These are phyloP conservation scores for Rhododendron kiyosumense DNA, from an alignment of 148 eudicot genomes.

Conservation along the genomic window DNA sequence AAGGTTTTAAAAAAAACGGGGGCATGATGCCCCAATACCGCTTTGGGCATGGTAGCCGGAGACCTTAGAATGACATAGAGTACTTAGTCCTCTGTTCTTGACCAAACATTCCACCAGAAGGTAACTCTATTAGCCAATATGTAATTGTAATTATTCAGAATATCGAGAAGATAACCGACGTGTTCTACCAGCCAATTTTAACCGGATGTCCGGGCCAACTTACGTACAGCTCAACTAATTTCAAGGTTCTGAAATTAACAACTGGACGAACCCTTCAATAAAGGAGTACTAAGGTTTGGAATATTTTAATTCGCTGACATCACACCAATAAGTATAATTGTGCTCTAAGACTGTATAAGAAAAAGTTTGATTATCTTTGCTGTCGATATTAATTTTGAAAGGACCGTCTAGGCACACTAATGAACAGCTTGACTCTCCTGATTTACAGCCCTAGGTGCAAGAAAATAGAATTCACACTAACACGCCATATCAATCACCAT, in stretches of 20 bases:
- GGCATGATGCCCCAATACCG: too few species aligned
- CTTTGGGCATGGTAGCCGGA: too few species aligned
- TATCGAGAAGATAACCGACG: background rate
- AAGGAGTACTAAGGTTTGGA: background rate
- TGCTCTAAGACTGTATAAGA: background rate
- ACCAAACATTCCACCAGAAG: too few species aligned
- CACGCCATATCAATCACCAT: background rate
- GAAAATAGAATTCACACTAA: background rate
- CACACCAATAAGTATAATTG: background rate
- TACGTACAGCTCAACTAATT: too few species aligned
- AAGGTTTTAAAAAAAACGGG: too few species aligned
- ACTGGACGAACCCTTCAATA: too few species aligned
- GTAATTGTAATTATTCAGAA: too few species aligned
- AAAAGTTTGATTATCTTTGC: background rate
- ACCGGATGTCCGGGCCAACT: too few species aligned
- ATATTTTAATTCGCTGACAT: background rate
- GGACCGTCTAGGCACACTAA: background rate
- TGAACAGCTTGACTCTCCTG: background rate
- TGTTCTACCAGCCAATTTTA: background rate
- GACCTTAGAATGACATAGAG: too few species aligned
- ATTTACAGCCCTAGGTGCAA: background rate
- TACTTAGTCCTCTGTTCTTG: too few species aligned
- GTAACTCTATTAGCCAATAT: too few species aligned
- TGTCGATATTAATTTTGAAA: background rate
- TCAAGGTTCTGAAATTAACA: too few species aligned